Evolutionary conservation across 441 rosid species (phyloP).

Genomic region (Manihot esculenta): DNA sequence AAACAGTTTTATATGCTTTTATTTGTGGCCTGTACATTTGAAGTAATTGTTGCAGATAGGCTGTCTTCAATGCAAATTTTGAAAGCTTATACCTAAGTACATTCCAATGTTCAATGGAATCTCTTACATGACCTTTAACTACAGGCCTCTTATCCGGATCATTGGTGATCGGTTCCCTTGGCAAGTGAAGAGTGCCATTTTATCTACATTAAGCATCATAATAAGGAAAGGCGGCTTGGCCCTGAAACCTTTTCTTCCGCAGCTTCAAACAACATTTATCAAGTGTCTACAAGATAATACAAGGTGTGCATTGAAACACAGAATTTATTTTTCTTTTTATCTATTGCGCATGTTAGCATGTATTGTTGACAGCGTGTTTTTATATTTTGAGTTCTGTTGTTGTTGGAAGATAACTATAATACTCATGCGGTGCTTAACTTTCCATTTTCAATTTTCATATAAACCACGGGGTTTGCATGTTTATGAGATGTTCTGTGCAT

Average conservation of each 20-base stretch:
- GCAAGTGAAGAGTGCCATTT: constrained; percentile 99
- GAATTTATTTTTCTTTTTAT: not conserved
- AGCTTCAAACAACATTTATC: constrained; percentile 97
- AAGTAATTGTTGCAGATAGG: not conserved
- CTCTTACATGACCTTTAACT: constrained; percentile 22
- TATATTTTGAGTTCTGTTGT: not conserved
- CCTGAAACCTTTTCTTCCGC: constrained; percentile 96
- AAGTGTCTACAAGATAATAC: constrained; percentile 94
- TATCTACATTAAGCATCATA: constrained; percentile 79
- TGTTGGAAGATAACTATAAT: not conserved
- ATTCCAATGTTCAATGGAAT: not conserved
- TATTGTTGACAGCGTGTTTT: not conserved
- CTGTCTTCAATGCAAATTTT: not conserved
- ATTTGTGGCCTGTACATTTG: not conserved
- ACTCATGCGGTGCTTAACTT: not conserved
- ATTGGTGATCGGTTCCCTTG: constrained; percentile 99
- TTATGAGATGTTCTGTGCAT: constrained; percentile 21
- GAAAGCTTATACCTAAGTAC: not conserved
- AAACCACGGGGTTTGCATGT: not conserved
- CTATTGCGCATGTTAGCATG: not conserved
- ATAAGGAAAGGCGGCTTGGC: constrained; percentile 91
- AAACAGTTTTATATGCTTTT: not conserved
- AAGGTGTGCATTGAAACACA: constrained; percentile 50
- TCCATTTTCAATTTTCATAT: not conserved
- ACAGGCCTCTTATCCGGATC: constrained; percentile 97